Base-by-base conservation (phyloP, 371 early-diverging fungal species). In the Mucor plumbeus region DNA sequence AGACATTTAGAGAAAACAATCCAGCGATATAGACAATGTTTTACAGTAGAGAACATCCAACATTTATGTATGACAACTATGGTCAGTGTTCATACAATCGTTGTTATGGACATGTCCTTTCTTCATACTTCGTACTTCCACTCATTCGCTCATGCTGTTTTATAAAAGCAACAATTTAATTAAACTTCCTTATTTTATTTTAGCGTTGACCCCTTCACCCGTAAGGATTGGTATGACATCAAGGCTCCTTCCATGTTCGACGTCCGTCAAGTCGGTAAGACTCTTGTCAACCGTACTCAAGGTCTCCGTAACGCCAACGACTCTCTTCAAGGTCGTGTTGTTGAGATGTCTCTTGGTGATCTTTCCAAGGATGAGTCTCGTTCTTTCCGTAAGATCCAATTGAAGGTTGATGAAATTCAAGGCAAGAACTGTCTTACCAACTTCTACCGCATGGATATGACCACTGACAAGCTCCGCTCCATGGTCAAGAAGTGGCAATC, bases 401-500 rank as follows among this genome's bases (percentile, higher is more conserved):
- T 99, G 76, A 91, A 94, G 81, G 93, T 99, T 75, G 97, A 99
- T 73, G 99, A 99, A 87, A 92, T 99, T 77, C 91, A 91, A 78
- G 99, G 99, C 78, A 96, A 94, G 88, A 97, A 96, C 93, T 96
- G 97, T 89, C 91, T 99, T 64, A 97, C 99, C 91, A 95, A 96
- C 91, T 99, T 99, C 92, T 92, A 99, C 94, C 95, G 99, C 74
- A 99, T 99, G 99, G 95, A 97, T 86, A 92, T 99, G 88, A 98
- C 99, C 78, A 93, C 97, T 67, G 99, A 99, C 90, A 99, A 99
- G 93, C 91, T 99, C 84, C 94, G 99, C 78, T 98, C 98, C 79
- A 90, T 99, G 86, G 96, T 99, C 86, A 97, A 97, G 94, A 99
- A 99, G 93, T 99, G 99, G 99, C 99, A 99, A 91, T 90, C 99